Conservation (phyloP, 805 yeast genomes). For the Sungouiella blattae region DNA sequence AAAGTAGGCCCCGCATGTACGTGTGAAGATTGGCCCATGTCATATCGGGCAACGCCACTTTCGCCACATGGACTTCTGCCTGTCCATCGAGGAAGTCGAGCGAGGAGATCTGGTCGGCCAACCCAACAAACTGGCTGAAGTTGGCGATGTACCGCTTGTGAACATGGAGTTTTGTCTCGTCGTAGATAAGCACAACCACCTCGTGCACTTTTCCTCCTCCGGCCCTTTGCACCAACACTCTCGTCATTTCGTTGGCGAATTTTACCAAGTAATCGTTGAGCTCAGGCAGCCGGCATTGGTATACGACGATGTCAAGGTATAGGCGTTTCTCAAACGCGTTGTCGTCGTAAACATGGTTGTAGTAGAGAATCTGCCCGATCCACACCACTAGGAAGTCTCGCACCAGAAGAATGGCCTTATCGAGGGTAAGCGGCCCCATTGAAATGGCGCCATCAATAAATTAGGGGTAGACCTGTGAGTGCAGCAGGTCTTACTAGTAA, state of each 20-base stretch:
- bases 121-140: conserved; percentile 28
- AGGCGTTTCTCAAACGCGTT: conserved; percentile 44
- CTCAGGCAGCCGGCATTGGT: conserved; percentile 44
- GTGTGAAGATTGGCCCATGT: conserved; percentile 33
- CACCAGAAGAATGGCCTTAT: conserved; percentile 30
- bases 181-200: conserved; percentile 36
- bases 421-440: no score
- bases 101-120: conserved; percentile 14
- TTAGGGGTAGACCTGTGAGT: no score
- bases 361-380: conserved; percentile 53
- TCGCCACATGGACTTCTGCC: conserved; percentile 20
- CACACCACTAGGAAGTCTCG: conserved; percentile 49
- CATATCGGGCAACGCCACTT: conserved; percentile 22
- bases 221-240: conserved; percentile 13
- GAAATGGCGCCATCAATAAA: no score
- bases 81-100: conserved; percentile 13
- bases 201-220: conserved; percentile 28
- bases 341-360: conserved; percentile 50
- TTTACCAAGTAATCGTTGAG: conserved; percentile 42
- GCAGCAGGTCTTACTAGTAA: no score
- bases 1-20: conserved; percentile 28
- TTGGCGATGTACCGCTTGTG: conserved; percentile 37
- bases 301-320: conserved; percentile 41
- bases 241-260: conserved; percentile 28
- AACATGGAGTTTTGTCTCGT: conserved; percentile 23